Evolutionary conservation across 1,139 yeast genomes (phyloP).

Genomic region (Kodamaea plutei): DNA sequence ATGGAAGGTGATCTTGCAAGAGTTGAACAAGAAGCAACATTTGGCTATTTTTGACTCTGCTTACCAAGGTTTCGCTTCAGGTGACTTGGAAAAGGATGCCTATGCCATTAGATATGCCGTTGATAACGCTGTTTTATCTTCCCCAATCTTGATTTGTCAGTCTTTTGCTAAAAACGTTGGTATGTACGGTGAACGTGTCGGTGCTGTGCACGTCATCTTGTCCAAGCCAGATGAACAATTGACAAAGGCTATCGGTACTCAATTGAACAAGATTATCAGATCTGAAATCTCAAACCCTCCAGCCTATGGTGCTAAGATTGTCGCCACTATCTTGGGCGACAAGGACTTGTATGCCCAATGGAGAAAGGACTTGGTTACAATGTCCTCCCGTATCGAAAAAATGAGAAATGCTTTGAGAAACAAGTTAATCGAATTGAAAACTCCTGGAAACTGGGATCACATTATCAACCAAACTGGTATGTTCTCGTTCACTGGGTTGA

Average conservation of each 20-base stretch:
- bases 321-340: slow-evolving; percentile 67
- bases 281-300: slow-evolving; percentile 93
- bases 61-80: slow-evolving; percentile 74
- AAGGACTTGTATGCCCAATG: slow-evolving; percentile 70
- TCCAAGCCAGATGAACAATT: slow-evolving; percentile 37
- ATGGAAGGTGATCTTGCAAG: slow-evolving; percentile 37
- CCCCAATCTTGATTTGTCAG: slow-evolving; percentile 76
- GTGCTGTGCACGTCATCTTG: slow-evolving; percentile 76
- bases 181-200: slow-evolving; percentile 96
- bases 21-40: slow-evolving; percentile 46
- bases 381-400: slow-evolving; percentile 78
- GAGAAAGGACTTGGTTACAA: slow-evolving; percentile 79
- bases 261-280: slow-evolving; percentile 72
- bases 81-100: slow-evolving; percentile 79
- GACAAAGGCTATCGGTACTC: slow-evolving; percentile 60
- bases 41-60: slow-evolving; percentile 46
- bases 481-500: slow-evolving; percentile 92
- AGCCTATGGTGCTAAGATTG: slow-evolving; percentile 92
- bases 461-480: slow-evolving; percentile 90
- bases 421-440: slow-evolving; percentile 56
- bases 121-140: slow-evolving; percentile 33
- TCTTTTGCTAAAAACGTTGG: slow-evolving; percentile 98
- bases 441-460: slow-evolving; percentile 94
- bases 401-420: slow-evolving; percentile 72
- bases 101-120: slow-evolving; percentile 84